phyloP scores from a whole-genome alignment of 2,329 filamentous ascomycete genomes.

The Ophiostoma angusticollis region DNA sequence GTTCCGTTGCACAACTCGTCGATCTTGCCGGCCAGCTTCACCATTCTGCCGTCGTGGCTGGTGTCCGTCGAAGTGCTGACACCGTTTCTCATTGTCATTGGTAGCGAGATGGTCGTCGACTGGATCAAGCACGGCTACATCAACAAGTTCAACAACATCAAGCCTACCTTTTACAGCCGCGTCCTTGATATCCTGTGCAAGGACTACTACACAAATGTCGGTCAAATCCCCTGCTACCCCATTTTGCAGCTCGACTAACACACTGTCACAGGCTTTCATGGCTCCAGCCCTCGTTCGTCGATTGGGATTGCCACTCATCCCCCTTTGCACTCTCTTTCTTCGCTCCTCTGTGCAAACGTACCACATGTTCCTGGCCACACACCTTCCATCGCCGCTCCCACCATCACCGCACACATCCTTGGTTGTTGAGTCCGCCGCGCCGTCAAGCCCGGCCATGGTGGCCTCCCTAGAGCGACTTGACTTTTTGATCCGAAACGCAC shows the following conservation, averaged over 20 bases:
- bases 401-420: constrained; percentile 54
- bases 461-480: constrained; percentile 72
- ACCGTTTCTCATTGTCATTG: constrained; percentile 85
- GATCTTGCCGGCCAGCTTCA: constrained; percentile 83
- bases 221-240: constrained; percentile 19
- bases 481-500: constrained; percentile 59
- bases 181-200: constrained; percentile 92
- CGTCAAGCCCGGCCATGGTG: constrained; percentile 59
- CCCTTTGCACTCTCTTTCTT: constrained; percentile 88
- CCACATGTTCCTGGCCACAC: constrained; percentile 89
- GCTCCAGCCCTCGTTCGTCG: constrained; percentile 82
- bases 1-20: constrained; percentile 54
- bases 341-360: constrained; percentile 91
- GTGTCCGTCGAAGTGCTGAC: constrained; percentile 75
- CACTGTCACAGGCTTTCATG: constrained; percentile 63
- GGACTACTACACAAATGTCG: constrained; percentile 89
- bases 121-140: constrained; percentile 97
- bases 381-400: constrained; percentile 61
- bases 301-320: constrained; percentile 81
- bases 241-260: constrained; percentile 4
- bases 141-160: constrained; percentile 96
- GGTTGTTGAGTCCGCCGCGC: constrained; percentile 42
- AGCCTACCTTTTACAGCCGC: constrained; percentile 75
- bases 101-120: constrained; percentile 93
- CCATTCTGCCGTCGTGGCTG: constrained; percentile 67